phyloP scores from a whole-genome alignment of 225 moss, liverwort and hornwort species.

The Straminergon stramineum region DNA sequence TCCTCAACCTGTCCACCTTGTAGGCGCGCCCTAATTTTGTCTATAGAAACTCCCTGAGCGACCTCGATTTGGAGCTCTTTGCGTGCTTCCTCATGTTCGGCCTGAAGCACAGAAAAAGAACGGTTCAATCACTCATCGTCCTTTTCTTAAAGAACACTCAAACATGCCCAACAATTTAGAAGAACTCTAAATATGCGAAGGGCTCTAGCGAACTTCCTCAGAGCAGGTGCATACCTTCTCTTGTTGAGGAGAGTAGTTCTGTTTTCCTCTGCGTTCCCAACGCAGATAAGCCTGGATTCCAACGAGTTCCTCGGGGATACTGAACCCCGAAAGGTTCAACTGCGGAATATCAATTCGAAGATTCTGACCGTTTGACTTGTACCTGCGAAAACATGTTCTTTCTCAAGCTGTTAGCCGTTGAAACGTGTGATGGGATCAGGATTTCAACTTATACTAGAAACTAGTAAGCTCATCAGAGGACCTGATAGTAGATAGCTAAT shows the following conservation, averaged over 20 bases:
- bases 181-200: background rate
- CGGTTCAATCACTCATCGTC: background rate
- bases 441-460: background rate
- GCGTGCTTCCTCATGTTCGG: slow-evolving; percentile 58
- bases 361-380: slow-evolving; percentile 68
- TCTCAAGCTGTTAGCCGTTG: slow-evolving; percentile 1
- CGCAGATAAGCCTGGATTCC: slow-evolving; percentile 77
- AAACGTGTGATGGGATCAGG: background rate
- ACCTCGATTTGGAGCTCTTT: slow-evolving; percentile 63
- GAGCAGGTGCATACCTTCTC: slow-evolving; percentile 48
- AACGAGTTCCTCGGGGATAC: slow-evolving; percentile 71
- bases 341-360: slow-evolving; percentile 57
- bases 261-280: slow-evolving; percentile 76
- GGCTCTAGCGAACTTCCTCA: background rate
- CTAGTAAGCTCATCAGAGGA: background rate
- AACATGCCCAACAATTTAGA: background rate
- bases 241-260: slow-evolving; percentile 65
- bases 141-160: background rate
- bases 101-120: slow-evolving; percentile 12
- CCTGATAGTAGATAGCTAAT: background rate
- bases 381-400: slow-evolving; percentile 54
- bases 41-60: slow-evolving; percentile 43
- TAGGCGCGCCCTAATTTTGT: slow-evolving; percentile 29
- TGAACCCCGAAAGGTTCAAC: slow-evolving; percentile 14
- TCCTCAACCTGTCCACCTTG: slow-evolving; percentile 11